Percentiles rank a stretch among this genome's conserved stretches.
phyloP scores from a whole-genome alignment of 805 yeast genomes.

The Dipodascus albidus region DNA sequence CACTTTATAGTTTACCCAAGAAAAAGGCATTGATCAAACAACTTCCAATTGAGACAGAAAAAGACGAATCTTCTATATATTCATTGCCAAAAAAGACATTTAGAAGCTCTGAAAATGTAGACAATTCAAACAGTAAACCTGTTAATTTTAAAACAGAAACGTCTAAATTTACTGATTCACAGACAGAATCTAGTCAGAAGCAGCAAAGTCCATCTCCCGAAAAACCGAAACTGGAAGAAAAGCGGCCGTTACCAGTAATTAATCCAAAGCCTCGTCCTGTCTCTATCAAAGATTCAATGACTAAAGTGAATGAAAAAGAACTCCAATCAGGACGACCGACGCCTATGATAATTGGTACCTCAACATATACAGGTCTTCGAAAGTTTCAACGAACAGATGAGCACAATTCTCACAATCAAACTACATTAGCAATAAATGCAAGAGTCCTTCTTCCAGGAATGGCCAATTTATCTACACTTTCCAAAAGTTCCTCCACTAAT shows the following conservation, averaged over 20 bases:
- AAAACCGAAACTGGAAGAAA: too few relatives aligned
- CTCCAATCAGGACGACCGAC: too few relatives aligned
- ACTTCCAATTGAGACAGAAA: not conserved
- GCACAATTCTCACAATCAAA: not conserved
- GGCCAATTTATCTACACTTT: not conserved
- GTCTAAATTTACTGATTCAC: too few relatives aligned
- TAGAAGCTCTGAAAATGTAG: not conserved
- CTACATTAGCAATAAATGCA: not conserved
- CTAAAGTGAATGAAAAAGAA: not conserved
- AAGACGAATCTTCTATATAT: not conserved
- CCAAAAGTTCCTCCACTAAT: not conserved
- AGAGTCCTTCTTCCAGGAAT: not conserved
- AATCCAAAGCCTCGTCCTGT: not conserved
- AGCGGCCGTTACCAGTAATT: not conserved
- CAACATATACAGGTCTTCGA: not conserved
- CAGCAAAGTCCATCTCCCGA: too few relatives aligned
- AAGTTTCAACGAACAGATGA: not conserved
- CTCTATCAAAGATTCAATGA: not conserved
- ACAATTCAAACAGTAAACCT: not conserved
- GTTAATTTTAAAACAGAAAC: too few relatives aligned
- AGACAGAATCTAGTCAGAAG: too few relatives aligned
- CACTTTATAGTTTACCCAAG: not conserved
- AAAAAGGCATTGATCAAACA: not conserved
- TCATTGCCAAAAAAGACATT: not conserved
- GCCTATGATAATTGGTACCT: not conserved